These are phyloP conservation scores for Kluyveromyces starmeri DNA, from an alignment of 805 yeast genomes.

Conservation along the genomic window DNA sequence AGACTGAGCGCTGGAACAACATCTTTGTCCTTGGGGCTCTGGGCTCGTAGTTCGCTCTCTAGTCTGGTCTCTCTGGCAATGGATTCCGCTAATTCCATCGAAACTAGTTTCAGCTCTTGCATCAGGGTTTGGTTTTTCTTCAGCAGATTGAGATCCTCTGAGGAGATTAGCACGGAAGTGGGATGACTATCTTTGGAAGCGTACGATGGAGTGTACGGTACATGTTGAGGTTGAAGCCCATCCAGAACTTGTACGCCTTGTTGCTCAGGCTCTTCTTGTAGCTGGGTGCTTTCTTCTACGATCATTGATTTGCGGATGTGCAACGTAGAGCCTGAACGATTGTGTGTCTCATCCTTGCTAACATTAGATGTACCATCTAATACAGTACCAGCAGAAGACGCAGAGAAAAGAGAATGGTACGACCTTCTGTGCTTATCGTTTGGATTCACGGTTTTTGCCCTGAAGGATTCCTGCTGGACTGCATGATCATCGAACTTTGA, in stretches of 20 bases:
- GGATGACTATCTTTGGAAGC: slow-evolving; percentile 39
- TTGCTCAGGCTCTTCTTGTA: neutral
- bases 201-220: slow-evolving; percentile 60
- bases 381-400: slow-evolving; percentile 3
- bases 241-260: neutral
- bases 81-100: slow-evolving; percentile 64
- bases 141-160: slow-evolving; percentile 53
- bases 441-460: neutral
- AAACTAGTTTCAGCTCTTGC: slow-evolving; percentile 57
- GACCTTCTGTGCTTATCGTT: slow-evolving; percentile 9
- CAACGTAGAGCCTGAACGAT: neutral
- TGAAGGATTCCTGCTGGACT: slow-evolving; percentile 1
- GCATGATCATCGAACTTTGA: too few relatives aligned
- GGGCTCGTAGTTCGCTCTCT: slow-evolving; percentile 35
- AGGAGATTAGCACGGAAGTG: neutral
- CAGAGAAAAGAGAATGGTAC: slow-evolving; percentile 14
- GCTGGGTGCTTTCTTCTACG: slow-evolving; percentile 3
- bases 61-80: slow-evolving; percentile 59
- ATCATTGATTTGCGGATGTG: slow-evolving; percentile 4
- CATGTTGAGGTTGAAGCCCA: neutral
- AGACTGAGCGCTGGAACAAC: slow-evolving; percentile 7
- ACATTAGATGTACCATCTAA: neutral
- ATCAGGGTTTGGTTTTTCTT: slow-evolving; percentile 50
- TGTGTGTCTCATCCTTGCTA: neutral
- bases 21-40: slow-evolving; percentile 4